Conservation (phyloP, 176 grass and related monocot species). For the Carex scoparia region DNA sequence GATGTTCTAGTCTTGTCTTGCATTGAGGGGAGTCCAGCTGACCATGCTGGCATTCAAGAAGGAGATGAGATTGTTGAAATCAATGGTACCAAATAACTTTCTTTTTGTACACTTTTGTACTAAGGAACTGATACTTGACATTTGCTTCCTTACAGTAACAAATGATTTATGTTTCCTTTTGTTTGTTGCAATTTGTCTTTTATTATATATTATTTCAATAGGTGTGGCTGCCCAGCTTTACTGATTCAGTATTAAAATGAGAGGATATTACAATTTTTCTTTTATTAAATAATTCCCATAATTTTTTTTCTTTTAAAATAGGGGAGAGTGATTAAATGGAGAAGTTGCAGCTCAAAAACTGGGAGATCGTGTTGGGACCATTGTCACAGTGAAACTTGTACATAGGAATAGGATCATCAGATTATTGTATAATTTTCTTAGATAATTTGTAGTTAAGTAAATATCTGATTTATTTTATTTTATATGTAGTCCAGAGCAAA, state of each 20-base stretch:
- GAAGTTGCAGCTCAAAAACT: conserved; percentile 76
- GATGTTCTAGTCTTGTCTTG: conserved; percentile 69
- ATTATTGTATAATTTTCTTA: too few species aligned
- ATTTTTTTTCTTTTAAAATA: conserved; percentile 25
- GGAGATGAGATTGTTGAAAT: conserved; percentile 95
- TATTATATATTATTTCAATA: background rate
- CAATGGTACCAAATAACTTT: conserved; percentile 44
- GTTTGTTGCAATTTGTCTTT: background rate
- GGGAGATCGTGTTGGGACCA: conserved; percentile 67
- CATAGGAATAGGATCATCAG: too few species aligned
- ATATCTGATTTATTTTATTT: too few species aligned
- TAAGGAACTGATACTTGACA: background rate
- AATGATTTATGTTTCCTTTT: background rate
- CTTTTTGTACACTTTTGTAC: background rate
- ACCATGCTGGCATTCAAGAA: conserved; percentile 74
- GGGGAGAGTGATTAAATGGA: conserved; percentile 64
- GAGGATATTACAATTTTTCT: too few species aligned
- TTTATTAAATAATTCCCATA: background rate
- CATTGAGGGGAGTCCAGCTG: conserved; percentile 81
- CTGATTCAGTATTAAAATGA: background rate
- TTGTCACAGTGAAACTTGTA: conserved; percentile 75
- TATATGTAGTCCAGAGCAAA: too few species aligned
- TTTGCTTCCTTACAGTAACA: background rate
- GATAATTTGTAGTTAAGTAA: too few species aligned
- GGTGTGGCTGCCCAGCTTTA: background rate